These are phyloP conservation scores for Leishmania lainsoni DNA, from an alignment of 208 protist genomes.

Conservation along the genomic window DNA sequence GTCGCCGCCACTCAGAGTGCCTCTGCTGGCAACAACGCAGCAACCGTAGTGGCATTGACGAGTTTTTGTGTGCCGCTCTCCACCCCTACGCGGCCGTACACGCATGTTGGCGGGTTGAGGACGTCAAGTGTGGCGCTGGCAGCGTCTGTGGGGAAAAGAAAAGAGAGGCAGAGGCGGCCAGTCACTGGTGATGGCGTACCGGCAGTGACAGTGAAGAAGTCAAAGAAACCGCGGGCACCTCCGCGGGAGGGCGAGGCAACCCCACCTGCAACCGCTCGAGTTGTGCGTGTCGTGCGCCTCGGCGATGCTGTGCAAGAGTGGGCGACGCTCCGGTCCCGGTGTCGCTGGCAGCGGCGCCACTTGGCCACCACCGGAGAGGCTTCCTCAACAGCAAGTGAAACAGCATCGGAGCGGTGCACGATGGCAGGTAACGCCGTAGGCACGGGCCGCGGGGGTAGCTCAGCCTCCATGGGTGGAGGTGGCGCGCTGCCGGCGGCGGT, in stretches of 20 bases:
- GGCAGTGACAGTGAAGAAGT: neutral
- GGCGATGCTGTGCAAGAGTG: constrained; percentile 13
- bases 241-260: neutral
- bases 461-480: neutral
- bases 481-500: constrained; percentile 15
- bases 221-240: neutral
- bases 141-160: neutral
- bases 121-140: neutral
- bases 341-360: constrained; percentile 10
- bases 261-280: neutral
- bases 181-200: neutral
- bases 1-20: neutral
- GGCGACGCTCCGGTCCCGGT: constrained; percentile 13
- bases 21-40: neutral
- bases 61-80: neutral
- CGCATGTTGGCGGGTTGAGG: neutral
- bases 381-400: neutral
- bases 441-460: neutral
- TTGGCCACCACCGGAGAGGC: neutral
- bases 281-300: constrained; percentile 10
- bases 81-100: constrained; percentile 1
- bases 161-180: neutral
- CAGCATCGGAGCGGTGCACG: neutral
- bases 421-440: neutral
- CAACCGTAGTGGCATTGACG: too few relatives aligned